These are phyloP conservation scores for Acrodontium crateriforme DNA, from an alignment of 2,329 filamentous ascomycete genomes.

Conservation along the genomic window DNA sequence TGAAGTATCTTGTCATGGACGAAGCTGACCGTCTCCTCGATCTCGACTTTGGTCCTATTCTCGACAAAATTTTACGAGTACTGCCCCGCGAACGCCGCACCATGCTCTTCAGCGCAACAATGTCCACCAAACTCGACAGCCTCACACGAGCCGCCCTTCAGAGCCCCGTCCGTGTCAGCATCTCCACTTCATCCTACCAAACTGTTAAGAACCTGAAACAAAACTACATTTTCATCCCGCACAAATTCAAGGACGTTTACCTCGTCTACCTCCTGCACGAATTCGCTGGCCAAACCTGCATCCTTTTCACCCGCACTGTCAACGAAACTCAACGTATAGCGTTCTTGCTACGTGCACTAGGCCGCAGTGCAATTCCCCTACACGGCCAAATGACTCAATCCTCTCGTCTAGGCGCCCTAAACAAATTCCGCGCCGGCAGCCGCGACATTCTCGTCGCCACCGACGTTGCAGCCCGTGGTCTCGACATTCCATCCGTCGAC, in stretches of 20 bases:
- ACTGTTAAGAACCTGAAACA: slow-evolving; percentile 83
- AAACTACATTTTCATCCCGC: slow-evolving; percentile 73
- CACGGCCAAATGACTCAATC: slow-evolving; percentile 88
- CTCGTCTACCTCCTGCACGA: slow-evolving; percentile 78
- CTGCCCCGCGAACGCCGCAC: slow-evolving; percentile 65
- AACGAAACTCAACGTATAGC: slow-evolving; percentile 79
- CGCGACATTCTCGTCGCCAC: slow-evolving; percentile 83
- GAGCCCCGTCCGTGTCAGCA: slow-evolving; percentile 70
- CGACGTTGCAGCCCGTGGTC: slow-evolving; percentile 82
- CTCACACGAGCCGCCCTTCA: slow-evolving; percentile 78
- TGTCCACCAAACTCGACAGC: slow-evolving; percentile 85
- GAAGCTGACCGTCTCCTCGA: slow-evolving; percentile 87
- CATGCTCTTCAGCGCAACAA: slow-evolving; percentile 86
- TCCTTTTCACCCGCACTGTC: slow-evolving; percentile 86
- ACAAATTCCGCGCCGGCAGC: slow-evolving; percentile 73
- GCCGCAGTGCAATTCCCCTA: slow-evolving; percentile 80
- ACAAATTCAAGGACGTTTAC: slow-evolving; percentile 79
- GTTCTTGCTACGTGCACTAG: slow-evolving; percentile 68
- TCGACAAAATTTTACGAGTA: slow-evolving; percentile 88
- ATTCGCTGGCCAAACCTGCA: slow-evolving; percentile 69
- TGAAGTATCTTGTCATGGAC: slow-evolving; percentile 89
- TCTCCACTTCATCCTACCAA: slow-evolving; percentile 74
- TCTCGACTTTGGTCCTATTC: slow-evolving; percentile 81
- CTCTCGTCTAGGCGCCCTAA: slow-evolving; percentile 70
- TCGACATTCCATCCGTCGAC: slow-evolving; percentile 88